Evolutionary conservation across 1,139 yeast species (phyloP), one percentile per base, ranked within the genome.

Genomic region (Scheffersomyces lignicola): DNA sequence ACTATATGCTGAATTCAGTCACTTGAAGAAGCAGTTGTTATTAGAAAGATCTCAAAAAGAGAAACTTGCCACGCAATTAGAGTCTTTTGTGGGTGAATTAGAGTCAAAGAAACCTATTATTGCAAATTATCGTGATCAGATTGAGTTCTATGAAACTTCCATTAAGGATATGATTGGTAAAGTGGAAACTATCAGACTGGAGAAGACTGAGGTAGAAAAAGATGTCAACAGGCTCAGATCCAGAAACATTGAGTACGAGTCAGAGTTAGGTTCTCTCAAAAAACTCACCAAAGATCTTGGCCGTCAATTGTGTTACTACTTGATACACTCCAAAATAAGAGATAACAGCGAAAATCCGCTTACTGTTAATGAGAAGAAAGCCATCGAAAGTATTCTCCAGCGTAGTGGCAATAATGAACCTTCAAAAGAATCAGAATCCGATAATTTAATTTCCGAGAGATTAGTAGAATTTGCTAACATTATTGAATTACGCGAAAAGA

Each of bases 51-150:
- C 81, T 21, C 83, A 85, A 39, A 89, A 86, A 49, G 81, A 78
- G 39, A 73, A 76, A 38, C 68, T 90, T 38, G 84, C 90, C 39
- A 58, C 66, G 24, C 92, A 88, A 57, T 67, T 90, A 42, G 83
- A 83, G 46, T 65, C 73, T 0, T 82, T 90, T 48, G 77, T 89
- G 23, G 69, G 67, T 21, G 97, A 90, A 54, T 67, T 92, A 45
- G 95, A 89, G 52, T 72, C 78, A 17, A 83, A 85, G 48, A 83
- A 88, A 37, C 97, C 97, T 0, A 68, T 83, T 1, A 73, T 90
- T 33, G 75, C 84, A 4, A 60, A 83, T 79, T 43, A 86, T 78
- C 54, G 80, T 70, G 58, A 74, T 65, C 51, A 80, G 70, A 48
- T 63, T 65, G 49, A 72, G 72, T 48, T 70, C 63, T 42, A 69